Evolutionary conservation across 345 rosid genomes (phyloP), one percentile per base, ranked within the genome.

Genomic region (Gossypium anomalum): DNA sequence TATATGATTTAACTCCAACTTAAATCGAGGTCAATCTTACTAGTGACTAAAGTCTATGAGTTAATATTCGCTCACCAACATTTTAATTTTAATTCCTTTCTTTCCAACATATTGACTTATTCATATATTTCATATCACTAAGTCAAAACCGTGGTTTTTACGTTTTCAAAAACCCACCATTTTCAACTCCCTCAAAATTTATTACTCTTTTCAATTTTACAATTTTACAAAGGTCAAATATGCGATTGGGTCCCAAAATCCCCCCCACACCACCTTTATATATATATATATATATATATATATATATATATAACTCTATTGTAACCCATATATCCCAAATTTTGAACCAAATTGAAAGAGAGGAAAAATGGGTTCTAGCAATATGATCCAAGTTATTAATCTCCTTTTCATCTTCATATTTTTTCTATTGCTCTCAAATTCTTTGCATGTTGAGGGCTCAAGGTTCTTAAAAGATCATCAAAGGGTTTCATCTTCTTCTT

Each of bases 111-210:
- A 9, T 38, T 38, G 68, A 41, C 49, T 64, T 64, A n/a, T 41
- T 65, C 51, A 0, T n/a, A 1, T n/a, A 4, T 19, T 65, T 19
- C 14, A 43, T 66, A 15, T 10, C 27, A 43, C 20, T 2, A 43
- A 66, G 53, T 66, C 70, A 65, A 43, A 19, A 65, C 29, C 70
- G 52, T 65, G 52, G 52, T 27, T n/a, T 65, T n/a, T 66, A 66
- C 70, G 70, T 60, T 60, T 60, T 60, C 64, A 25, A 13, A 5
- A 60, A 38, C 41, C 16, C 34, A 60, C 3, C 9, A 25, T 60
- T 27, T 60, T 14, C 52, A 20, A 12, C 44, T 20, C 49, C 12
- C 52, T 57, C 29, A 22, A 20, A 57, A 10, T 9, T 11, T 25
- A 2, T 20, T 19, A 10, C 60, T 19, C 19, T 9, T 34, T 34